Evolutionary conservation across 805 yeast species (phyloP).

Genomic region (Teunomyces gatunensis): DNA sequence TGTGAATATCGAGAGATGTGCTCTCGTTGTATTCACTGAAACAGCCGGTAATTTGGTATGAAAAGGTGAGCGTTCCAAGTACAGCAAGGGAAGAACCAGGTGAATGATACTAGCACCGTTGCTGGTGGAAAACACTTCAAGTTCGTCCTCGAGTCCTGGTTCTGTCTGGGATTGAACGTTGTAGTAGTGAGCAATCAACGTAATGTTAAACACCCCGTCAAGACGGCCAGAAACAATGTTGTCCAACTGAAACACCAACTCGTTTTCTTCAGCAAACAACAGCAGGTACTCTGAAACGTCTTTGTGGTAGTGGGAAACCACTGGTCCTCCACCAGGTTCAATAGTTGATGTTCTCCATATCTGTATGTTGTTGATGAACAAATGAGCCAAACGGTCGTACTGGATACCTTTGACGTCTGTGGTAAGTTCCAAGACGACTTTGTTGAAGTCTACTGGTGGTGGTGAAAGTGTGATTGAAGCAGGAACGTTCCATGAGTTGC

Average conservation of each 20-base stretch:
- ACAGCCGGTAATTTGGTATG: constrained; percentile 44
- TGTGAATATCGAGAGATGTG: constrained; percentile 56
- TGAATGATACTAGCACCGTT: constrained; percentile 39
- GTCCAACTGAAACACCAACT: constrained; percentile 59
- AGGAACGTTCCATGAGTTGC: constrained; percentile 60
- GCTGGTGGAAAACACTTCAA: constrained; percentile 23
- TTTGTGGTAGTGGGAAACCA: constrained; percentile 51
- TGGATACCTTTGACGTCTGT: constrained; percentile 58
- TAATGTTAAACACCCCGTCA: constrained; percentile 59
- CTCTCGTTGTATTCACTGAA: constrained; percentile 56
- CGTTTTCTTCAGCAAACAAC: constrained; percentile 44
- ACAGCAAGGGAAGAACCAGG: constrained; percentile 39
- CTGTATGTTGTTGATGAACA: constrained; percentile 60
- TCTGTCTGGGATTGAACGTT: constrained; percentile 12
- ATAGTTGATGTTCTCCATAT: constrained; percentile 84
- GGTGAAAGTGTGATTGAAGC: constrained; percentile 39
- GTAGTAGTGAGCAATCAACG: constrained; percentile 52
- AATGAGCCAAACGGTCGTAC: constrained; percentile 63
- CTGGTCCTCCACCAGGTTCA: constrained; percentile 49
- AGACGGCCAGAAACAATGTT: constrained; percentile 54
- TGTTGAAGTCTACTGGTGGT: constrained; percentile 47
- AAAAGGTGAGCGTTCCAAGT: constrained; percentile 42
- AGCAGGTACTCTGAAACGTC: constrained; percentile 59
- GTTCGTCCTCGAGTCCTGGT: not conserved
- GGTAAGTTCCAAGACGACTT: constrained; percentile 51